Base-by-base conservation (phyloP, 441 rosid species). In the Adansonia madagascariensis region DNA sequence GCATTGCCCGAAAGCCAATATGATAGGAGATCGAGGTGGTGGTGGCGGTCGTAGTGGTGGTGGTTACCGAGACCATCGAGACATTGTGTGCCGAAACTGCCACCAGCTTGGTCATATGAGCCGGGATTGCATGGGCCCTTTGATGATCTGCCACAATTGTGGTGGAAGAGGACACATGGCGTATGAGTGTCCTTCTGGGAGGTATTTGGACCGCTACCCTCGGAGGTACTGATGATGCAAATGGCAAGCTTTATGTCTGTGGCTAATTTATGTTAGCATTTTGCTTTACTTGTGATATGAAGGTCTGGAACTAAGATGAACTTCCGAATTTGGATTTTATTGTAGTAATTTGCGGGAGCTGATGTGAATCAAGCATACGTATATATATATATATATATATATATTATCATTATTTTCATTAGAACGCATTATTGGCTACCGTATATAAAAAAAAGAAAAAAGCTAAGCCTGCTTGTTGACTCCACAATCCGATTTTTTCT, bases 91-190 rank as follows among this genome's bases (percentile, higher is more conserved):
- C 79, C 84, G 92, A 75, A 90, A 87, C 85, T 92, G 93, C 84
- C 88, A 87, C 78, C 94, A 86, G 82, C 74, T 84, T 61, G 94
- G 95, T 53, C 97, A 92, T 79, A 88, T 88, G 88, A 89, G 94
- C 83, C 80, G 92, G 77, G 95, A 92, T 55, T 92, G 95, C 85
- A 75, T 88, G 86, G 94, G 90, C 2, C 85, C 90, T 1, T 50
- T 88, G 73, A 88, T 89, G 89, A 88, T 91, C 74, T 92, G 95
- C 80, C 89, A 88, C 85, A 90, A 88, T 80, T 89, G 93, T 59
- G 94, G 97, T 8, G 94, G 97, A 24, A 82, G 94, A 22, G 97
- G 93, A 69, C 92, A 90, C 75, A 75, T 85, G 8, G 94, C 92
- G 0, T 77, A 85, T 7, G 92, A 91, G 75, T 92, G 97, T 18